Evolutionary conservation across 2,329 filamentous ascomycete species (phyloP), one percentile per base, ranked within the genome.

Genomic region (Fusarium mangiferae): DNA sequence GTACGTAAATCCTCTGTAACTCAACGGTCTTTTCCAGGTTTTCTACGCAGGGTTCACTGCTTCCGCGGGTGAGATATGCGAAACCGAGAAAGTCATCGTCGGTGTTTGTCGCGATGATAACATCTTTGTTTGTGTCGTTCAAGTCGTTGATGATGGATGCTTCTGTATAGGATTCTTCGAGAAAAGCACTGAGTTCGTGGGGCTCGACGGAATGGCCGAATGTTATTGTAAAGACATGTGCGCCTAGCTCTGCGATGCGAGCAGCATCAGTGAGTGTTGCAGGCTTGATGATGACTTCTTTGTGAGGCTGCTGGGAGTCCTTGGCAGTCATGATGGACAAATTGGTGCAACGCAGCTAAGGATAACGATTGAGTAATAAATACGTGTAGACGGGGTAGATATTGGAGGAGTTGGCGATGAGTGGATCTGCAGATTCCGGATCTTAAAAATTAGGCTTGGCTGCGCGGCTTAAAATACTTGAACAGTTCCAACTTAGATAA

Each of bases 1-100:
- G 68, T 5, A 87, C 82, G 62, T 87, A 87, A 4, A 87, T 75
- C 17, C 85, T 73, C 72, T 86, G 84, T 36, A 87, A 67, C 73
- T 87, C 84, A 6, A 85, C 78, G 0, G 68, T 77, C 5, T 75
- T 72, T 9, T 79, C 75, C 1, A 81, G 39, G 2, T 78, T 58
- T 2, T 66, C 76, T 18, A 86, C 64, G 49, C 83, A 85, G 2
- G 83, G 82, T 54, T 87, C 85, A 1, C 52, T 76, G 3, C 78
- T 80, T 2, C 80, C 81, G 7, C 80, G 77, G 1, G 80, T 85
- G 18, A 87, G 78, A 45, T 83, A 80, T 2, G 79, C 80, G 66
- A 87, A 87, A 2, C 85, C 85, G 1, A 84, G 45, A 3, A 86
- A 62, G 4, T 68, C 68, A 6, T 73, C 57, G 0, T 62, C 30